phyloP scores from a whole-genome alignment of 1,284 basidiomycete species.

The Athelia psychrophila region DNA sequence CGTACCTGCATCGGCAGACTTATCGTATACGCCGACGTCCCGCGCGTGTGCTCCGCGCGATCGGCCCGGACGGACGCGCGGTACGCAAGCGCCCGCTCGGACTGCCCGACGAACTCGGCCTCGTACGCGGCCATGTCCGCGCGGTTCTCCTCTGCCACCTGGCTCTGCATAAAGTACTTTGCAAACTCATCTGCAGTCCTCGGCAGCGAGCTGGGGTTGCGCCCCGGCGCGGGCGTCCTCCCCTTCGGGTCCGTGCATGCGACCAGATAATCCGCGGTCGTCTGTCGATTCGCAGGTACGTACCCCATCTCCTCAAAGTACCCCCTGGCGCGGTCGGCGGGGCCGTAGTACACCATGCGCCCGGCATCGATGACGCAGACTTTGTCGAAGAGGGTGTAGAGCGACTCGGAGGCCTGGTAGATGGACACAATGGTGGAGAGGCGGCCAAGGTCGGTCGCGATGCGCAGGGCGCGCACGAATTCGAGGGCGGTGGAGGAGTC shows the following conservation, averaged over 20 bases:
- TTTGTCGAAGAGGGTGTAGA: constrained; percentile 57
- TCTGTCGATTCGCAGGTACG: constrained; percentile 50
- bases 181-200: constrained; percentile 49
- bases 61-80: constrained; percentile 48
- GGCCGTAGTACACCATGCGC: constrained; percentile 62
- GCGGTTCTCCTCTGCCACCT: constrained; percentile 34
- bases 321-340: constrained; percentile 45
- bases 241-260: constrained; percentile 17
- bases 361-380: constrained; percentile 54
- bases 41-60: constrained; percentile 39
- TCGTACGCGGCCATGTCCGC: constrained; percentile 45
- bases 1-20: constrained; percentile 59
- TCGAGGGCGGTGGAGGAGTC: constrained; percentile 54
- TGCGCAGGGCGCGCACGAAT: constrained; percentile 53
- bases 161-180: constrained; percentile 41
- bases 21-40: constrained; percentile 44
- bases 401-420: constrained; percentile 57
- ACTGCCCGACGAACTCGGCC: constrained; percentile 35
- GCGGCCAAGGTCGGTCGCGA: constrained; percentile 49
- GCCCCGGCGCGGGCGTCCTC: neutral
- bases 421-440: constrained; percentile 55
- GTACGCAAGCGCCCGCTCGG: constrained; percentile 37
- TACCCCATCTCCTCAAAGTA: constrained; percentile 68
- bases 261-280: constrained; percentile 60
- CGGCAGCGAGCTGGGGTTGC: constrained; percentile 25